Percentiles rank a stretch among this genome's conserved stretches.
Conservation (phyloP, 257 asterid genomes). For the Jaltomata sinuosa region DNA sequence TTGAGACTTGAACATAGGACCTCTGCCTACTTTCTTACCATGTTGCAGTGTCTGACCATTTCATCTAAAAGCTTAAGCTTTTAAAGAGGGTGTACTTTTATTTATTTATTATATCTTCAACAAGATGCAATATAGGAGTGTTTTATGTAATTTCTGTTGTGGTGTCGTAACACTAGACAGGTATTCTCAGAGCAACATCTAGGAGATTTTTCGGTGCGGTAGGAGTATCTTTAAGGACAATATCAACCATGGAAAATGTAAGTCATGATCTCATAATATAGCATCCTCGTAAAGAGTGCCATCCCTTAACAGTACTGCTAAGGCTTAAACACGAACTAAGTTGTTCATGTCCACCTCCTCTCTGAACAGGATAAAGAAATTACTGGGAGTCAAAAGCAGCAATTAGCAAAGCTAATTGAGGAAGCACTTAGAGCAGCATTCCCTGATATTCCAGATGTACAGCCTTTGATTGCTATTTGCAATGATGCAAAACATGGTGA, state of each 20-base stretch:
- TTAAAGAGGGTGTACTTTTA: background rate
- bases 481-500: conserved; percentile 68
- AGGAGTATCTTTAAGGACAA: conserved; percentile 19
- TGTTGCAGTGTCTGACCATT: background rate
- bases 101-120: background rate
- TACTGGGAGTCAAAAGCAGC: conserved; percentile 56
- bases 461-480: conserved; percentile 62
- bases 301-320: background rate
- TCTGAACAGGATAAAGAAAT: conserved; percentile 35
- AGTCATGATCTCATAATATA: conserved; percentile 12
- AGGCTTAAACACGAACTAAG: background rate
- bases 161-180: conserved; percentile 60
- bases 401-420: conserved; percentile 45
- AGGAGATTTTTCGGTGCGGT: conserved; percentile 27
- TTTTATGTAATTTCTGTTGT: conserved; percentile 3
- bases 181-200: conserved; percentile 33
- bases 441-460: conserved; percentile 51
- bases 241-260: conserved; percentile 49
- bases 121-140: background rate
- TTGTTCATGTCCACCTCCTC: conserved; percentile 1
- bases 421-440: conserved; percentile 47
- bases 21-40: background rate
- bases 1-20: background rate
- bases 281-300: background rate
- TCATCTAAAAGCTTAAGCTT: background rate